Evolutionary conservation across 2,329 filamentous ascomycete species (phyloP).

Genomic region (Cladophialophora chaetospira): DNA sequence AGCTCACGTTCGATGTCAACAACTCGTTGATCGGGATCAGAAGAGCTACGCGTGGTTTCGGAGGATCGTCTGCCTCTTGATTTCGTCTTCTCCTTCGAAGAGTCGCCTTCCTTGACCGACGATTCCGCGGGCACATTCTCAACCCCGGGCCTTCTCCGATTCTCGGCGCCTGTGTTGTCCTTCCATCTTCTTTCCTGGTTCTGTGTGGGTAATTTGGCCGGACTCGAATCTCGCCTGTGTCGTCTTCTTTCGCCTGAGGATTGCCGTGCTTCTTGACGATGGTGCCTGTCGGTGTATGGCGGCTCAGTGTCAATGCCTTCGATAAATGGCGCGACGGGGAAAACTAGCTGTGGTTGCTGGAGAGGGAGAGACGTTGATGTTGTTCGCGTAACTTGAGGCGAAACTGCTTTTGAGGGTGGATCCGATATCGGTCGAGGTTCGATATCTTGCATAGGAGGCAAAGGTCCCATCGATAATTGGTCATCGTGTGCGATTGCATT

Average conservation of each 20-base stretch:
- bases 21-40: conserved; percentile 22
- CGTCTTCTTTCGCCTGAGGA: background rate
- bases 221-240: conserved; percentile 24
- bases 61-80: conserved; percentile 1
- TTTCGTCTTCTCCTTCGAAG: background rate
- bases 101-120: background rate
- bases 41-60: conserved; percentile 1
- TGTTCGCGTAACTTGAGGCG: conserved; percentile 9
- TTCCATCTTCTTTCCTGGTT: conserved; percentile 49
- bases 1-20: conserved; percentile 33
- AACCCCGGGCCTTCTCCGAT: conserved; percentile 27
- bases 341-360: conserved; percentile 81
- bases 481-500: background rate
- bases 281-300: background rate
- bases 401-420: background rate
- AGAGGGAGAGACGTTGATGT: conserved; percentile 59
- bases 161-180: conserved; percentile 31
- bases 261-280: background rate
- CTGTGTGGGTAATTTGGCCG: conserved; percentile 25
- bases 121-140: background rate
- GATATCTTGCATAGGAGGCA: conserved; percentile 66
- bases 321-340: conserved; percentile 61
- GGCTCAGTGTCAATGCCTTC: conserved; percentile 2
- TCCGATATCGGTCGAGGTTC: conserved; percentile 27
- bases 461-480: conserved; percentile 1